phyloP scores from a whole-genome alignment of 257 asterid genomes.

The Fraxinus cuspidata region DNA sequence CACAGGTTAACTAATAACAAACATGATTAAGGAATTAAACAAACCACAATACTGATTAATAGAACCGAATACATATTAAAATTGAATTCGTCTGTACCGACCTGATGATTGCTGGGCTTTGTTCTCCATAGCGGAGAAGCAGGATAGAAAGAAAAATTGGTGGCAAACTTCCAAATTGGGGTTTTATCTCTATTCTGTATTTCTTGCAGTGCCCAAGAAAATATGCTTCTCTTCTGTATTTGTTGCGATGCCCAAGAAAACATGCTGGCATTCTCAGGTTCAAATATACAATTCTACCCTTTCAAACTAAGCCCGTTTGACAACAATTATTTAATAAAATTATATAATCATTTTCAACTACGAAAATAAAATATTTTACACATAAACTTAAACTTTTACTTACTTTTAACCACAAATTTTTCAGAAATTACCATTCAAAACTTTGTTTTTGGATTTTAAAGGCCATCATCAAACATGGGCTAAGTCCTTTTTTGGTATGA shows the following conservation, averaged over 20 bases:
- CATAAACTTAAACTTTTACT: too few relatives aligned
- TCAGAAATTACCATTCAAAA: too few relatives aligned
- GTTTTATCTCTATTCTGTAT: not conserved
- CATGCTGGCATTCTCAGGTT: too few relatives aligned
- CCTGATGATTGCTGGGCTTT: constrained; percentile 2
- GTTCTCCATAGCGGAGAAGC: not conserved
- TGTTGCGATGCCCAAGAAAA: not conserved
- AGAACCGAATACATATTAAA: not conserved
- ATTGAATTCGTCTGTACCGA: not conserved
- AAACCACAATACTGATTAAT: not conserved
- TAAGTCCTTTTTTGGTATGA: too few relatives aligned
- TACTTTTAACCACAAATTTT: too few relatives aligned
- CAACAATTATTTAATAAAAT: too few relatives aligned
- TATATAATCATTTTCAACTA: too few relatives aligned
- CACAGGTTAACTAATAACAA: not conserved
- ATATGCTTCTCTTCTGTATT: not conserved
- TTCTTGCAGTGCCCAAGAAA: not conserved
- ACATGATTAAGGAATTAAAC: not conserved
- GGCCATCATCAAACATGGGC: too few relatives aligned
- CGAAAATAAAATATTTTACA: too few relatives aligned
- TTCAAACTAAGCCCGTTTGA: too few relatives aligned
- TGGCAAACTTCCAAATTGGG: not conserved
- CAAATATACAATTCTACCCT: too few relatives aligned
- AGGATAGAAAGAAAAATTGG: not conserved
- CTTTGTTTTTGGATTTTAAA: too few relatives aligned